Evolutionary conservation across 2,329 filamentous ascomycete genomes (phyloP).

Genomic region (Fusarium euwallaceae): DNA sequence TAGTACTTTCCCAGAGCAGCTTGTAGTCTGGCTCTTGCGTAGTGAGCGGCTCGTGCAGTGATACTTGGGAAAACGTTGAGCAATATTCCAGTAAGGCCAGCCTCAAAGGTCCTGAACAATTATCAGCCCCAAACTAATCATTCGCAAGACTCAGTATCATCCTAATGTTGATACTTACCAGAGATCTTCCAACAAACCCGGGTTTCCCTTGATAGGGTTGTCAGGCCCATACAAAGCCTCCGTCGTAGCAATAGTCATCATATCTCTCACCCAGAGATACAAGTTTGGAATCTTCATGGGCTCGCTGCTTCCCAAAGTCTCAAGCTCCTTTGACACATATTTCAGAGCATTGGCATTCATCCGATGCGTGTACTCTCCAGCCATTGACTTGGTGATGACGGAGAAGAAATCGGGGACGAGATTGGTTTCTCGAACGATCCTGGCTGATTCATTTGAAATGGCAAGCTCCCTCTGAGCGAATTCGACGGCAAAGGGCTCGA

Average conservation of each 20-base stretch:
- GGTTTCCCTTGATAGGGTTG: constrained; percentile 17
- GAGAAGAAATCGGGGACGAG: constrained; percentile 53
- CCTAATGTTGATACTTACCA: constrained; percentile 2
- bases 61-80: constrained; percentile 25
- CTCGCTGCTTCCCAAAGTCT: constrained; percentile 29
- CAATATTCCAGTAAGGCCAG: constrained; percentile 12
- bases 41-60: constrained; percentile 17
- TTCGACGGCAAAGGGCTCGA: constrained; percentile 57
- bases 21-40: constrained; percentile 23
- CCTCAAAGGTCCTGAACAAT: constrained; percentile 16
- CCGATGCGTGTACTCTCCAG: constrained; percentile 49
- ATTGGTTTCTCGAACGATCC: constrained; percentile 36
- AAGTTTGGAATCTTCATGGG: constrained; percentile 25
- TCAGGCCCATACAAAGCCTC: constrained; percentile 30
- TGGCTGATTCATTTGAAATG: constrained; percentile 46
- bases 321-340: constrained; percentile 49
- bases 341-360: constrained; percentile 54
- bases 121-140: neutral
- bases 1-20: constrained; percentile 24
- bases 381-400: constrained; percentile 51
- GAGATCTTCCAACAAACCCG: constrained; percentile 7
- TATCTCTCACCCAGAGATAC: constrained; percentile 54
- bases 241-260: constrained; percentile 34
- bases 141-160: neutral
- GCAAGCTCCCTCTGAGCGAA: constrained; percentile 55